These are phyloP conservation scores for Fusarium nelsonii DNA, from an alignment of 2,329 filamentous ascomycete species.

Conservation along the genomic window DNA sequence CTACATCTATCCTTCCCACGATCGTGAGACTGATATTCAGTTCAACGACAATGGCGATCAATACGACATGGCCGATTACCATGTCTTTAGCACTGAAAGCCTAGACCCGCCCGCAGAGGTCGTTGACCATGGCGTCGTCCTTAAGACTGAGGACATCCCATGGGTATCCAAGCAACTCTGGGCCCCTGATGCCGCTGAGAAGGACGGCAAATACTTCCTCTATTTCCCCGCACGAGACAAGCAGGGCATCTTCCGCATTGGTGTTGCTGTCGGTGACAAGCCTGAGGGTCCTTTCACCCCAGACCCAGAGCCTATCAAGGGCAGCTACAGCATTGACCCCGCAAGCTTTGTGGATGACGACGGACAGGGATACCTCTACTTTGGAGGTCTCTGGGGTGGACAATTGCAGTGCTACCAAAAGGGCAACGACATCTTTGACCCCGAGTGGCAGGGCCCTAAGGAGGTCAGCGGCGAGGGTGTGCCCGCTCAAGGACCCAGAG, in stretches of 20 bases:
- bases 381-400: slow-evolving; percentile 84
- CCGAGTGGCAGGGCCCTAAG: slow-evolving; percentile 64
- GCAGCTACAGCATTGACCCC: slow-evolving; percentile 82
- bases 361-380: slow-evolving; percentile 66
- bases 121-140: slow-evolving; percentile 78
- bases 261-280: slow-evolving; percentile 72
- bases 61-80: slow-evolving; percentile 87
- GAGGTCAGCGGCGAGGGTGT: slow-evolving; percentile 70
- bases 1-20: slow-evolving; percentile 86
- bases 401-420: slow-evolving; percentile 81
- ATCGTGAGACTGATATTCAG: slow-evolving; percentile 78
- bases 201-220: slow-evolving; percentile 78
- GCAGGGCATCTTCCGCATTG: slow-evolving; percentile 78
- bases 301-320: slow-evolving; percentile 73
- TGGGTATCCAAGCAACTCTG: slow-evolving; percentile 85
- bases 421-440: slow-evolving; percentile 67
- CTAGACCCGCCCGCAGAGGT: slow-evolving; percentile 69
- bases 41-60: slow-evolving; percentile 89
- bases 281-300: slow-evolving; percentile 79
- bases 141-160: slow-evolving; percentile 74
- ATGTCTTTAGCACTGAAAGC: slow-evolving; percentile 73
- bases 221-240: slow-evolving; percentile 82
- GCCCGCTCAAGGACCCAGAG: slow-evolving; percentile 73
- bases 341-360: slow-evolving; percentile 76
- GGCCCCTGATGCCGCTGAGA: slow-evolving; percentile 80